Conservation (phyloP, 768 basidiomycete species). For the Leccinum truebloodii region DNA sequence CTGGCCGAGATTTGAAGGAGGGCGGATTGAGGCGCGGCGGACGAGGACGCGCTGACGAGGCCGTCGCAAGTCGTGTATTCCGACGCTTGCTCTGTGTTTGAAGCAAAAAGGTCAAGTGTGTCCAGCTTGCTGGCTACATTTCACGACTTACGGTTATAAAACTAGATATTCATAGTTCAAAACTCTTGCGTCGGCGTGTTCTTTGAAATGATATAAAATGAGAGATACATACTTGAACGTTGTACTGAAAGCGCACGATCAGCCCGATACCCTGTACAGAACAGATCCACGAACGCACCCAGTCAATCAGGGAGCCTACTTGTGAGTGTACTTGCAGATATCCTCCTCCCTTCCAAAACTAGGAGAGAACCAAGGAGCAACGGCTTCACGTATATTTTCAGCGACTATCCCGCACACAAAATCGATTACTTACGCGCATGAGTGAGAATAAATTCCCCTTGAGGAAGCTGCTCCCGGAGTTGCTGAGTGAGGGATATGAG, state of each 20-base stretch:
- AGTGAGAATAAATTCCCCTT: conserved; percentile 34
- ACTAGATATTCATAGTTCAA: conserved; percentile 4
- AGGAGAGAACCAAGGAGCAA: conserved; percentile 45
- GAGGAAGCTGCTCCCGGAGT: conserved; percentile 34
- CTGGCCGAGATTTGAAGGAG: conserved; percentile 50
- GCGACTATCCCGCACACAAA: too few species aligned
- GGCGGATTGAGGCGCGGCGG: conserved; percentile 40
- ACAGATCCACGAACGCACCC: conserved; percentile 28
- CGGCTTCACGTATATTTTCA: conserved; percentile 27
- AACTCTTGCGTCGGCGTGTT: background rate
- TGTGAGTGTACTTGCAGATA: conserved; percentile 39
- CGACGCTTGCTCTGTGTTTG: conserved; percentile 32
- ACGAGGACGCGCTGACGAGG: conserved; percentile 41
- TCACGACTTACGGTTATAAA: conserved; percentile 22
- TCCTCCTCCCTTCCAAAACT: conserved; percentile 38
- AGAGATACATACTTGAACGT: conserved; percentile 36
- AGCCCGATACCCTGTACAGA: background rate
- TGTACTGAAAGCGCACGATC: conserved; percentile 35
- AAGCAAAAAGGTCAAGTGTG: background rate
- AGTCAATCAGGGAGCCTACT: conserved; percentile 47
- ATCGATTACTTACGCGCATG: conserved; percentile 35
- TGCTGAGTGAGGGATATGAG: conserved; percentile 32
- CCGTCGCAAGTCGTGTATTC: conserved; percentile 40
- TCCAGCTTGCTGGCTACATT: too few species aligned
- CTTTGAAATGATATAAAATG: background rate